These are phyloP conservation scores for Solanum pinnatisectum DNA, from an alignment of 257 asterid species.

Conservation along the genomic window DNA sequence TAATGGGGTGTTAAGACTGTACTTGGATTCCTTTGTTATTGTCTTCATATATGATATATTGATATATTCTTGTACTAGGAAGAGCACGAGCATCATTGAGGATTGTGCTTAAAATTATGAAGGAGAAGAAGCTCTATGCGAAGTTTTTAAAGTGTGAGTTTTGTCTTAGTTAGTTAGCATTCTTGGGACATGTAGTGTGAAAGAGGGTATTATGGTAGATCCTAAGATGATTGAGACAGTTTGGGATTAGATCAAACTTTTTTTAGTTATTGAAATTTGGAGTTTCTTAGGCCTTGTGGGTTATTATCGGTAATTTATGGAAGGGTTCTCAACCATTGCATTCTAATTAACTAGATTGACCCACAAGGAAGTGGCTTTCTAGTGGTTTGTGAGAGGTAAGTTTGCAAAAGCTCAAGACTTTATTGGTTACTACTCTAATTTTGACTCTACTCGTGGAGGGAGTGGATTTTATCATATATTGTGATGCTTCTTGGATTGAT, in stretches of 20 bases:
- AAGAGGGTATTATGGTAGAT: neutral
- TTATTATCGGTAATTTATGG: no score
- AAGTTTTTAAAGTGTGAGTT: neutral
- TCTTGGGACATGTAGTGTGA: neutral
- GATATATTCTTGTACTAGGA: neutral
- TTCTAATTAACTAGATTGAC: neutral
- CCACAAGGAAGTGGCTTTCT: no score
- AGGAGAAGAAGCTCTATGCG: neutral
- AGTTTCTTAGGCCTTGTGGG: neutral
- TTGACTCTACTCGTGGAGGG: neutral
- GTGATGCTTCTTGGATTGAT: neutral
- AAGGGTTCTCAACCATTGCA: neutral
- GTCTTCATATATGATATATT: no score
- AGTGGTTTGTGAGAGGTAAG: neutral
- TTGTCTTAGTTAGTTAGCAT: neutral
- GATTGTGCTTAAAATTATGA: neutral
- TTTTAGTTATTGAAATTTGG: neutral
- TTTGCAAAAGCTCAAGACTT: neutral
- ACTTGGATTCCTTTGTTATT: neutral
- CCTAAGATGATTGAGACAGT: neutral
- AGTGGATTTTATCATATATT: neutral
- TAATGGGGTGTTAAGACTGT: neutral
- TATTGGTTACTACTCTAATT: neutral
- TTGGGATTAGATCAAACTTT: neutral
- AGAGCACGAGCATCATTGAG: neutral